Evolutionary conservation across 768 basidiomycete species (phyloP).

Genomic region (Leccinum barrowsii): DNA sequence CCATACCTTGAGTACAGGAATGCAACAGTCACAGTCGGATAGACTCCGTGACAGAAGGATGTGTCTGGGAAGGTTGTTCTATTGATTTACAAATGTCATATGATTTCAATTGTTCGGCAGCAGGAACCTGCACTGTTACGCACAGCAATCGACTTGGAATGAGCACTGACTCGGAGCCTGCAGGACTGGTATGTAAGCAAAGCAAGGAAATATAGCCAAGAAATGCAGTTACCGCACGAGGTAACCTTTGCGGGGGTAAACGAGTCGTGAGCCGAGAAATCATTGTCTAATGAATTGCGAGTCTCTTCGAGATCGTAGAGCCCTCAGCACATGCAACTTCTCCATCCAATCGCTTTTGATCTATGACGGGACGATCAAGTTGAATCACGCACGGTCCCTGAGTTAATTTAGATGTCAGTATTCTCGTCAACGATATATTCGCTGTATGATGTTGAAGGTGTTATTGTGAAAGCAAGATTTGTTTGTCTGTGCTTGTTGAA

Average conservation of each 20-base stretch:
- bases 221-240: background rate
- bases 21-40: constrained; percentile 16
- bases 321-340: background rate
- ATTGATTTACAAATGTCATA: background rate
- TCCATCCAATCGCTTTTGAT: no score
- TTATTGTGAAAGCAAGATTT: background rate
- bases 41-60: background rate
- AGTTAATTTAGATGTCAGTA: no score
- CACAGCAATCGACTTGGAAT: background rate
- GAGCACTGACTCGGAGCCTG: background rate
- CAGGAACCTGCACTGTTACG: background rate
- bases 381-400: no score
- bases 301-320: background rate
- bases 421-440: no score
- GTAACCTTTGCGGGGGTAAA: background rate
- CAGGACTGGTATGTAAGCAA: background rate
- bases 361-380: no score
- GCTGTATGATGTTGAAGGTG: no score
- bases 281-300: background rate
- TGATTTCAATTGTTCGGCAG: background rate
- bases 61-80: background rate
- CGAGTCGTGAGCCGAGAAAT: no score
- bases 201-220: background rate
- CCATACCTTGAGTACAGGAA: constrained; percentile 22
- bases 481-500: constrained; percentile 19